These are phyloP conservation scores for Ogataea zsoltii DNA, from an alignment of 805 yeast species.

Conservation along the genomic window DNA sequence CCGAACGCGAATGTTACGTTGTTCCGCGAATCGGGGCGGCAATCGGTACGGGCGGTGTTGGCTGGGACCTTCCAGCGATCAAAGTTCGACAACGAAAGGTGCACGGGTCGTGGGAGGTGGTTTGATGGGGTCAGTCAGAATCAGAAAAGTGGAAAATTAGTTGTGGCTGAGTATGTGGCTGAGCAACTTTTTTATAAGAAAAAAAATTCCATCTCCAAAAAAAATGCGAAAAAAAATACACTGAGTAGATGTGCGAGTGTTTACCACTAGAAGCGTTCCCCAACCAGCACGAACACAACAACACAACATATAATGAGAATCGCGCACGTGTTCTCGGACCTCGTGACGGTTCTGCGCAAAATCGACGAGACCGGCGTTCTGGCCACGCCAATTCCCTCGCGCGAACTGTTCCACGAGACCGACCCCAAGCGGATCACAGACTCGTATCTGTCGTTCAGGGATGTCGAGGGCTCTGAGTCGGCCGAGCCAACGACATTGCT, in stretches of 20 bases:
- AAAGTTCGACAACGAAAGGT: conserved; percentile 72
- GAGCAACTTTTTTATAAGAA: no score
- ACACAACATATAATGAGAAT: conserved; percentile 1
- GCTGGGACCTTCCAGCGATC: conserved; percentile 87
- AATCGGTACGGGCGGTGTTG: conserved; percentile 78
- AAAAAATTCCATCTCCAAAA: no score
- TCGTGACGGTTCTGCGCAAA: conserved; percentile 21
- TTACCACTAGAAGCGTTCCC: no score
- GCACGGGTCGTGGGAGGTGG: conserved; percentile 66
- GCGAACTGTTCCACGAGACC: conserved; percentile 42
- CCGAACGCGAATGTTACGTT: conserved; percentile 83
- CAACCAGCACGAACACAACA: no score
- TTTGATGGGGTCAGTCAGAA: no score
- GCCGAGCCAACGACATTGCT: no score
- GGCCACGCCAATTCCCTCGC: conserved; percentile 39
- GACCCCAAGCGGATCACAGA: conserved; percentile 44
- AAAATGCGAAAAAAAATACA: no score
- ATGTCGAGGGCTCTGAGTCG: conserved; percentile 24
- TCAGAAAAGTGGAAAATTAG: no score
- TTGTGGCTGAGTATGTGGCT: conserved; percentile 5
- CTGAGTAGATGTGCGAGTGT: no score
- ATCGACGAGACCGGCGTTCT: conserved; percentile 27
- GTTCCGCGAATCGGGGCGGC: conserved; percentile 88
- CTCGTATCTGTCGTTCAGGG: conserved; percentile 41
- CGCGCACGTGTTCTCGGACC: conserved; percentile 21